Percentiles rank a stretch among this genome's conserved stretches.
phyloP scores from a whole-genome alignment of 2,329 filamentous ascomycete genomes.

The Ceratocystis colombiana region DNA sequence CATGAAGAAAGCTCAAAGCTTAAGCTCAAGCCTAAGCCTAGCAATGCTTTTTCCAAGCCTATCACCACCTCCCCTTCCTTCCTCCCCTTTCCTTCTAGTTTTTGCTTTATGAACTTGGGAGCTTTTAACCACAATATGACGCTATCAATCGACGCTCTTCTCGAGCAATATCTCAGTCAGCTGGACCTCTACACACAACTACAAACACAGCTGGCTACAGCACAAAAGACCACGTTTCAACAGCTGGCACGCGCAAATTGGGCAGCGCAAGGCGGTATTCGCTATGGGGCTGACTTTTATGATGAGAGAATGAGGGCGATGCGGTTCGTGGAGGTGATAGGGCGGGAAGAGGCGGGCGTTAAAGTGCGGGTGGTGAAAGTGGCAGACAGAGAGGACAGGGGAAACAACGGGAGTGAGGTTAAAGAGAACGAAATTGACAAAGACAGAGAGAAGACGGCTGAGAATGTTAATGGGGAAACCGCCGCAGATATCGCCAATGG shows the following conservation, averaged over 20 bases:
- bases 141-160: conserved; percentile 48
- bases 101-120: no score
- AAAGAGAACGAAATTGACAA: conserved; percentile 17
- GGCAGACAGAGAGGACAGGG: conserved; percentile 25
- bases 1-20: not conserved
- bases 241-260: conserved; percentile 67
- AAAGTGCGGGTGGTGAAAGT: conserved; percentile 18
- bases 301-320: conserved; percentile 62
- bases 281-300: conserved; percentile 61
- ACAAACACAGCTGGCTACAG: conserved; percentile 42
- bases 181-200: conserved; percentile 58
- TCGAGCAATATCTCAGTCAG: conserved; percentile 55
- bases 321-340: conserved; percentile 34
- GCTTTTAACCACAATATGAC: not conserved
- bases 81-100: not conserved
- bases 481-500: not conserved
- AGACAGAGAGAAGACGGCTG: conserved; percentile 13
- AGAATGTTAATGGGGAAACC: no score
- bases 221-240: conserved; percentile 48
- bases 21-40: not conserved
- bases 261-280: conserved; percentile 49
- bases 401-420: conserved; percentile 2
- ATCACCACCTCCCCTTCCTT: not conserved
- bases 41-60: not conserved
- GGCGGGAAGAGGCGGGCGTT: conserved; percentile 8